phyloP scores from a whole-genome alignment of 108 stramenopile species.

The Cyclotella kingstonii region DNA sequence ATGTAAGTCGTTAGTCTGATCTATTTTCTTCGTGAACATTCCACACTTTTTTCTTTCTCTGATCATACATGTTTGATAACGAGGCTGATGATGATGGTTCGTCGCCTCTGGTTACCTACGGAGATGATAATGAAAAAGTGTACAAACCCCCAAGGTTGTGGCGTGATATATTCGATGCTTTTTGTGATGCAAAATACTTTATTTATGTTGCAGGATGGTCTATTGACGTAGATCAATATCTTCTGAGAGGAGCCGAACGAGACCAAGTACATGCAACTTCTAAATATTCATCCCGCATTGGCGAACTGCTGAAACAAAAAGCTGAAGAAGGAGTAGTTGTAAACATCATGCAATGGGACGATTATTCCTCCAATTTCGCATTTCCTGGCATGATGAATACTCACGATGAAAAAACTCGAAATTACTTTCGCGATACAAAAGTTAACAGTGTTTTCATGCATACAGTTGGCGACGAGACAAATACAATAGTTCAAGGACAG shows the following conservation, averaged over 20 bases:
- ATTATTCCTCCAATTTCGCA: slow-evolving; percentile 32
- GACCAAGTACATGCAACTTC: slow-evolving; percentile 1
- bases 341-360: slow-evolving; percentile 55
- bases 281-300: slow-evolving; percentile 37
- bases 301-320: slow-evolving; percentile 41
- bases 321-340: slow-evolving; percentile 46
- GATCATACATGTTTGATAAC: no score
- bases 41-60: no score
- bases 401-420: slow-evolving; percentile 36
- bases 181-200: slow-evolving; percentile 47
- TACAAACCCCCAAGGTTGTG: slow-evolving; percentile 40
- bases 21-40: no score
- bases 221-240: slow-evolving; percentile 37
- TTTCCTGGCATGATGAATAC: slow-evolving; percentile 48
- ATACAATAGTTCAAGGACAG: slow-evolving; percentile 18
- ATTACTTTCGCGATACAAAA: slow-evolving; percentile 29
- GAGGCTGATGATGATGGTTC: slow-evolving; percentile 46
- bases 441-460: slow-evolving; percentile 36
- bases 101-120: slow-evolving; percentile 33
- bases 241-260: slow-evolving; percentile 43
- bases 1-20: no score
- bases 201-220: slow-evolving; percentile 49
- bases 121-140: slow-evolving; percentile 25
- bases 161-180: slow-evolving; percentile 48
- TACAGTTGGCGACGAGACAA: slow-evolving; percentile 36